Evolutionary conservation across 2,329 filamentous ascomycete genomes (phyloP).

Genomic region (Diplodia sapinea): DNA sequence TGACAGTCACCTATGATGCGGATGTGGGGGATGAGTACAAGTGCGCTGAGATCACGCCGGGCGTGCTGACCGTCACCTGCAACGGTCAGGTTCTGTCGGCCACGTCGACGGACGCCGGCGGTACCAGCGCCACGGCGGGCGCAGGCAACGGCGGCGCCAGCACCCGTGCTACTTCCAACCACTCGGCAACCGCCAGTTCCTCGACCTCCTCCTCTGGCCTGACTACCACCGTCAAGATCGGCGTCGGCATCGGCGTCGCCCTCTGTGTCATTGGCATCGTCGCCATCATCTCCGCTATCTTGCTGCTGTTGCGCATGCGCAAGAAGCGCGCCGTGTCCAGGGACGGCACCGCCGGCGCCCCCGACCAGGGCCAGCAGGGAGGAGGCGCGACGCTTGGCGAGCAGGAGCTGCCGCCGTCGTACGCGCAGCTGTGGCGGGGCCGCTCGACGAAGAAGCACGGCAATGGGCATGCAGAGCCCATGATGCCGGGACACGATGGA

Average conservation of each 20-base stretch:
- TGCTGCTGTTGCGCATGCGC: constrained; percentile 8
- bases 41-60: neutral
- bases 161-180: neutral
- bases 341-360: neutral
- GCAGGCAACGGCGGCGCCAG: neutral
- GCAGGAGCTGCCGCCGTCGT: neutral
- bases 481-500: neutral
- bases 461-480: constrained; percentile 2
- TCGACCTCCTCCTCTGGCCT: neutral
- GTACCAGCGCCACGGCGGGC: neutral
- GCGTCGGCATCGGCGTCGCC: neutral
- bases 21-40: neutral
- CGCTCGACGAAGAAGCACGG: neutral
- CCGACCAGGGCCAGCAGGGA: too few species aligned
- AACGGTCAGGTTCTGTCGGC: neutral
- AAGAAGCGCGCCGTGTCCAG: constrained; percentile 2
- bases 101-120: neutral
- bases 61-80: constrained; percentile 7
- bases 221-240: neutral
- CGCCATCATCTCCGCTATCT: neutral
- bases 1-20: neutral
- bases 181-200: neutral
- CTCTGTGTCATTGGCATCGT: constrained; percentile 3
- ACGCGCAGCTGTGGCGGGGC: neutral
- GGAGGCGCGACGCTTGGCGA: neutral